Conservation (phyloP, 2,329 filamentous ascomycete genomes). For the Fusarium guadeloupense region DNA sequence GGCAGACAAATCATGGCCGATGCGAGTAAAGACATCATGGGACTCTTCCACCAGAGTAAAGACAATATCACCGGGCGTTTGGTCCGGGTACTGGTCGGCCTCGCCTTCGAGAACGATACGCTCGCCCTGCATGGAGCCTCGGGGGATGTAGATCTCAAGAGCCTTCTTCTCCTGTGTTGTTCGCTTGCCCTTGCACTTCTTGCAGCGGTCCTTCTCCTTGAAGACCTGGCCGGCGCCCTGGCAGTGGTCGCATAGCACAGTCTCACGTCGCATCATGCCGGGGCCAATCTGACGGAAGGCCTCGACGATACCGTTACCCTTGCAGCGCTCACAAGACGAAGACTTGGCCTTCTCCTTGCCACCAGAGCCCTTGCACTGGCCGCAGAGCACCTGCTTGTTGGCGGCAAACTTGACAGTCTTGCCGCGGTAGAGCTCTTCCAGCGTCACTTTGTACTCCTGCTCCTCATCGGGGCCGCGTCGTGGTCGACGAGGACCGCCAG, state of each 20-base stretch:
- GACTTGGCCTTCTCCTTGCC: constrained; percentile 92
- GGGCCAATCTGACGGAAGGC: constrained; percentile 85
- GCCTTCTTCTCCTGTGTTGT: constrained; percentile 91
- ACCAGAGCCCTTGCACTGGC: constrained; percentile 85
- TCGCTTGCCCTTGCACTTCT: constrained; percentile 96
- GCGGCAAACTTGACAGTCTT: constrained; percentile 97
- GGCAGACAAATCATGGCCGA: constrained; percentile 84
- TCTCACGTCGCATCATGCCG: constrained; percentile 83
- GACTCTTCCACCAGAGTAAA: constrained; percentile 85
- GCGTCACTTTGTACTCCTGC: constrained; percentile 86
- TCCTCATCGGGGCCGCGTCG: constrained; percentile 84
- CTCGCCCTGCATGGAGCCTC: constrained; percentile 86
- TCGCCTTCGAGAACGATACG: constrained; percentile 91
- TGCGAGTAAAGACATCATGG: constrained; percentile 83
- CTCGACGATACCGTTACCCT: constrained; percentile 80
- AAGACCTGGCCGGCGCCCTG: constrained; percentile 85
- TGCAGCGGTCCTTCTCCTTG: constrained; percentile 97
- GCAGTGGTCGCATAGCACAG: constrained; percentile 83
- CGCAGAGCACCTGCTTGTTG: constrained; percentile 92
- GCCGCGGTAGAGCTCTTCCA: constrained; percentile 98
- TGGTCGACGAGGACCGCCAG: constrained; percentile 67
- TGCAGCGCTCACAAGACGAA: constrained; percentile 83
- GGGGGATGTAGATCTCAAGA: constrained; percentile 94
- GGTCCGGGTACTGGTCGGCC: constrained; percentile 89
- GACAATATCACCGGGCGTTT: constrained; percentile 90